Evolutionary conservation across 192 early-diverging fungal species (phyloP), one percentile per base, ranked within the genome.

Genomic region (Mortierella claussenii): DNA sequence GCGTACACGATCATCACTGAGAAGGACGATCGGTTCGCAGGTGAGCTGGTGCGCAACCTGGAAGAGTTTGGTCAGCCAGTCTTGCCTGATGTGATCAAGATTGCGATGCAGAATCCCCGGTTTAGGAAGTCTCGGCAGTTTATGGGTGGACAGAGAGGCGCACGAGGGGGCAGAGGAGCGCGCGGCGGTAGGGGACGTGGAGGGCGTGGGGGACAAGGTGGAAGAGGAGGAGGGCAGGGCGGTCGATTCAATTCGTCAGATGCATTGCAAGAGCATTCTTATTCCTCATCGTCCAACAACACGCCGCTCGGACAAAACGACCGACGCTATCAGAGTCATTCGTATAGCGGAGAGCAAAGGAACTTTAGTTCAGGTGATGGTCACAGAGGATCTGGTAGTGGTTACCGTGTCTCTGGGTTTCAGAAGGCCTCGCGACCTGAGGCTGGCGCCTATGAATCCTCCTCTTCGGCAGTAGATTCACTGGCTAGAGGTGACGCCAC

Each of bases 11-110:
- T 91, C 20, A 74, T 91, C 47, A 89, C 85, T 0, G 60, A 78
- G 34, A 91, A 89, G 55, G 89, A 91, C 40, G 88, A 90, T 61
- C 79, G 81, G 12, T 86, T 89, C 59, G 90, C 90, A 43, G 84
- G 81, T 48, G 84, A 89, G 32, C 55, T 91, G 30, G 89, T 91
- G 0, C 74, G 83, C 13, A 86, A 88, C 66, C 58, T 91, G 24
- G 89, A 91, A 53, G 68, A 70, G 43, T 80, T 84, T 36, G 80
- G 85, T 7, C 79, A 86, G 52, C 5, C 57, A 3, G 87, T 91
- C 4, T 78, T 87, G 12, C 61, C 49, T 15, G 81, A 69, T 2
- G 60, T 79, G 17, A 40, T 78, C 51, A 76, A 69, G 67, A 64
- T 82, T 55, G 82, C 82, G 4, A 83, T 84, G 83, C 79, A 86